Conservation (phyloP, 2,329 filamentous ascomycete species). For the Leptographium galeiforme region DNA sequence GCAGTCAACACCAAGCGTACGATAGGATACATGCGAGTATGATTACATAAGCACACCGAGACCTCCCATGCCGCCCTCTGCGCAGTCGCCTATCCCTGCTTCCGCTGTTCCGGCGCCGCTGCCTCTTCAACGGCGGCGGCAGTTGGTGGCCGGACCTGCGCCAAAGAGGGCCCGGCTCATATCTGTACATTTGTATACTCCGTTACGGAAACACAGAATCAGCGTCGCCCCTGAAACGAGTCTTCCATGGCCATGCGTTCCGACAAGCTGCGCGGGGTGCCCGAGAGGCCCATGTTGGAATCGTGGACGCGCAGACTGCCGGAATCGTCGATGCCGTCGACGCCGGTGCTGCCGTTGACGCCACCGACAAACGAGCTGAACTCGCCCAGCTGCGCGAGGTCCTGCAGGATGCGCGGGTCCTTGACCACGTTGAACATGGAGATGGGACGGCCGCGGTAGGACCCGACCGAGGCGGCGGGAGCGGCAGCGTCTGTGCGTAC, state of each 20-base stretch:
- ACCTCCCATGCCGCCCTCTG: too few species aligned
- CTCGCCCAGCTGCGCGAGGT: constrained; percentile 23
- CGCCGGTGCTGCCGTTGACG: constrained; percentile 19
- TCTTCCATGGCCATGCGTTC: constrained; percentile 19
- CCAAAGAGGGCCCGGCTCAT: too few species aligned
- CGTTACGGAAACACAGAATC: too few species aligned
- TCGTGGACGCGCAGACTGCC: neutral
- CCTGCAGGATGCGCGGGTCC: constrained; percentile 22
- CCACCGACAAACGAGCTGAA: constrained; percentile 28
- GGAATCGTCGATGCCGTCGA: constrained; percentile 12
- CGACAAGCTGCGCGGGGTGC: constrained; percentile 18
- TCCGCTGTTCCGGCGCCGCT: too few species aligned
- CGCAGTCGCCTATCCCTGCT: too few species aligned
- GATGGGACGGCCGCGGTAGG: constrained; percentile 25
- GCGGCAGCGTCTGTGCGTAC: constrained; percentile 4
- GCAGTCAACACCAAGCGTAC: too few species aligned
- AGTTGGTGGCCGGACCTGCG: too few species aligned
- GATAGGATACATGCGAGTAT: too few species aligned
- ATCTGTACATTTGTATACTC: too few species aligned
- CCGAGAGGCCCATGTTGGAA: constrained; percentile 5
- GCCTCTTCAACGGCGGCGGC: too few species aligned
- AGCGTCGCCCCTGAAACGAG: neutral
- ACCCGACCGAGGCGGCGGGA: constrained; percentile 20
- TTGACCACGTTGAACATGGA: constrained; percentile 22
- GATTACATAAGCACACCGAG: too few species aligned